Conservation (phyloP, 371 early-diverging fungal species). For the Batrachochytrium dendrobatidis region DNA sequence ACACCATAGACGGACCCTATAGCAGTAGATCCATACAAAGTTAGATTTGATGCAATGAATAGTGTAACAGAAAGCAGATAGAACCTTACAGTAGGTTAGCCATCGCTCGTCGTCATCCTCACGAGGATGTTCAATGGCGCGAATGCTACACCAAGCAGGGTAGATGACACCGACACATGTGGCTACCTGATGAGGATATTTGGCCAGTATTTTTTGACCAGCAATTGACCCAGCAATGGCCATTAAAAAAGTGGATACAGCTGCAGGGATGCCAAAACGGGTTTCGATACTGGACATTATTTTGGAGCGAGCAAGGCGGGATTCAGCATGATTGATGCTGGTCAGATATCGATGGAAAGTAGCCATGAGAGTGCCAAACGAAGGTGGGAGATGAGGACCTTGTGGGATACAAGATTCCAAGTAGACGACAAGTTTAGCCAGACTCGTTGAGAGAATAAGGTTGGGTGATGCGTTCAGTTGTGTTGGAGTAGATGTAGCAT, state of each 20-base stretch:
- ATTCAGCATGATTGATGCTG: conserved; percentile 16
- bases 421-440: no score
- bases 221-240: conserved; percentile 12
- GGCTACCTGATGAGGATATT: conserved; percentile 22
- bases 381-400: no score
- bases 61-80: background rate
- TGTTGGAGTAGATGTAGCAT: no score
- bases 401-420: no score
- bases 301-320: conserved; percentile 17
- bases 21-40: background rate
- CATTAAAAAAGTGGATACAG: conserved; percentile 13
- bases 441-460: no score
- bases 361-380: no score
- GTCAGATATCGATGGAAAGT: no score
- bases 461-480: no score
- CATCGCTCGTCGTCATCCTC: conserved; percentile 38
- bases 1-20: conserved; percentile 35
- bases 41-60: background rate
- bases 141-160: conserved; percentile 28
- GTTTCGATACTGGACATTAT: conserved; percentile 18
- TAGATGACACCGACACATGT: conserved; percentile 34
- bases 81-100: conserved; percentile 42
- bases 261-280: conserved; percentile 24
- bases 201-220: conserved; percentile 17
- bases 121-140: conserved; percentile 34